A percentile compares a stretch with the other conserved stretches of the same genome.
These are phyloP conservation scores for Monosporozyma siamensis DNA, from an alignment of 805 yeast genomes.

Conservation along the genomic window DNA sequence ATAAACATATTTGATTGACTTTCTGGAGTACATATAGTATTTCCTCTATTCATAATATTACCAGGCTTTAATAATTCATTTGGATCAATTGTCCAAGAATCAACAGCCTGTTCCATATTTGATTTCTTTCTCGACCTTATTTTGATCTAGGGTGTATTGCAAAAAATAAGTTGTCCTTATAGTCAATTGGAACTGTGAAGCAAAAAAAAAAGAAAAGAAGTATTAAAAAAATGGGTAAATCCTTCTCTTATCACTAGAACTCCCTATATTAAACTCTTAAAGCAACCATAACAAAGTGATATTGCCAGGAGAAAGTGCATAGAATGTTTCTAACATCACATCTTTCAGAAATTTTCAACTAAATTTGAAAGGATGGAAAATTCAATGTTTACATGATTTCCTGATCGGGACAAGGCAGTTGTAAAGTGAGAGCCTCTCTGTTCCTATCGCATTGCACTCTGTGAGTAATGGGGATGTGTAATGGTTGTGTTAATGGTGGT, in stretches of 20 bases:
- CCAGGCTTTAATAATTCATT: neutral
- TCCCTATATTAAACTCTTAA: no score
- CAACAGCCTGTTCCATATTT: slow-evolving; percentile 3
- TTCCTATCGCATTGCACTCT: slow-evolving; percentile 1
- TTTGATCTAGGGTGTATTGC: no score
- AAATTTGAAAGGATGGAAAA: no score
- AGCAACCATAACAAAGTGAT: no score
- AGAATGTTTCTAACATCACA: neutral
- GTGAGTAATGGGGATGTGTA: neutral
- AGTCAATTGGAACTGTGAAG: no score
- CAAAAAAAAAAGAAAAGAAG: no score
- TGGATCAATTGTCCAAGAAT: slow-evolving; percentile 4
- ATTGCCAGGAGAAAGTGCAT: no score
- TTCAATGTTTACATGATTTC: neutral
- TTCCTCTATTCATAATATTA: neutral
- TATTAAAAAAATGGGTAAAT: no score
- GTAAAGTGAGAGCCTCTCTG: neutral
- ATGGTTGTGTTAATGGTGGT: neutral
- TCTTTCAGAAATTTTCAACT: slow-evolving; percentile 1
- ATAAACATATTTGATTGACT: neutral
- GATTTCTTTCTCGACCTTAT: no score
- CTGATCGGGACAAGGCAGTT: neutral
- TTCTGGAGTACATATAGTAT: neutral
- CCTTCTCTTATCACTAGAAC: no score
- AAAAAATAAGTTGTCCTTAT: no score